Percentiles rank a stretch among this genome's conserved stretches.
Conservation (phyloP, 192 early-diverging fungal genomes). For the Obelidium mucronatum region DNA sequence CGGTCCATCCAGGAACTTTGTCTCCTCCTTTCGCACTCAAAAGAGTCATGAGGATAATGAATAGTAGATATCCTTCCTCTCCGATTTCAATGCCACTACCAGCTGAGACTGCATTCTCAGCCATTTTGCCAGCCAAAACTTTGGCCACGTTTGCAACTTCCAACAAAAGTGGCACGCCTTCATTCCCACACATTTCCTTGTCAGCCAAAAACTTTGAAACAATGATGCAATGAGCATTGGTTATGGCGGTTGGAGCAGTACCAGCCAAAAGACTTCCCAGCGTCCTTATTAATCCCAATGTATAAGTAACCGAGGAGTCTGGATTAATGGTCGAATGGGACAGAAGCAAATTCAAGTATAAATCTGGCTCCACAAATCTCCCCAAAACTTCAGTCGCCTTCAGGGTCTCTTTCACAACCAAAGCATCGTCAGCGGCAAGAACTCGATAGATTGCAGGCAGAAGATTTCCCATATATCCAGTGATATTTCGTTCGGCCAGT, state of each 20-base stretch:
- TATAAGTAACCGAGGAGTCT: conserved; percentile 42
- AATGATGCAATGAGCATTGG: neutral
- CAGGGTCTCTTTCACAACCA: conserved; percentile 38
- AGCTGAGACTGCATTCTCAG: no score
- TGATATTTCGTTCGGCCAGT: conserved; percentile 55
- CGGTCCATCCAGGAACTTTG: conserved; percentile 39
- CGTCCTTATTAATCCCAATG: conserved; percentile 51
- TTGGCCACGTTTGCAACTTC: conserved; percentile 45
- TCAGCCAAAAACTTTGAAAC: conserved; percentile 43
- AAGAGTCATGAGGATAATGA: conserved; percentile 45
- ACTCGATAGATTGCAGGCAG: conserved; percentile 56
- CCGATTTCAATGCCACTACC: neutral
- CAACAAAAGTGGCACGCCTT: conserved; percentile 46
- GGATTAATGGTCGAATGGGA: conserved; percentile 44
- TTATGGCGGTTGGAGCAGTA: conserved; percentile 24
- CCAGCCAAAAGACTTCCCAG: conserved; percentile 50
- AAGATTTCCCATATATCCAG: conserved; percentile 57
- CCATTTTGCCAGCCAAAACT: conserved; percentile 43
- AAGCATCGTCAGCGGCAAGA: conserved; percentile 53
- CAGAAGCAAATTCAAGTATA: conserved; percentile 46
- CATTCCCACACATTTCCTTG: conserved; percentile 49
- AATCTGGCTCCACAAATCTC: conserved; percentile 52
- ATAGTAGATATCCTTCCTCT: conserved; percentile 41
- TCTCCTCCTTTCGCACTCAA: conserved; percentile 43
- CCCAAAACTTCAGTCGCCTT: conserved; percentile 49